Conservation (phyloP, 1,284 basidiomycete genomes). For the Vanrija sp. region DNA sequence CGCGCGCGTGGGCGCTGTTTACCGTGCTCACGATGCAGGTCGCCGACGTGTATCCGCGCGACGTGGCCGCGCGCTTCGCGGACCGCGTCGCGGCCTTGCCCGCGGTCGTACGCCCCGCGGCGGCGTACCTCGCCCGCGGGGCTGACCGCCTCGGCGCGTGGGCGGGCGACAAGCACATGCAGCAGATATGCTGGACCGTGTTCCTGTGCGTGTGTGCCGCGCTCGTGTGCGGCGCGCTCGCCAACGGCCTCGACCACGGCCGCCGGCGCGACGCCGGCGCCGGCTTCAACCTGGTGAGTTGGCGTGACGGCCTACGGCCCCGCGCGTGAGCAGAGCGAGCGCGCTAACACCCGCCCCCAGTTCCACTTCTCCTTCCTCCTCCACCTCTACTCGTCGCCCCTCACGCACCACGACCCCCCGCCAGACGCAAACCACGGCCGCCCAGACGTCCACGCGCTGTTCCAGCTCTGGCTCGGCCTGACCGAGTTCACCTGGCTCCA, state of each 20-base stretch:
- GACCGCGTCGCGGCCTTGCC: neutral
- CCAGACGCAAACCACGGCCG: slow-evolving; percentile 26
- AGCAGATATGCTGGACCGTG: slow-evolving; percentile 43
- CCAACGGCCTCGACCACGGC: slow-evolving; percentile 40
- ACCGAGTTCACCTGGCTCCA: slow-evolving; percentile 47
- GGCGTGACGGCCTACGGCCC: too few relatives aligned
- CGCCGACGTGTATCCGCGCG: slow-evolving; percentile 32
- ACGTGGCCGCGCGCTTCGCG: neutral
- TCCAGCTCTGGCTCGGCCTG: slow-evolving; percentile 46
- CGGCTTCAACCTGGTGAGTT: slow-evolving; percentile 45
- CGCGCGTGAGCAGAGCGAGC: too few relatives aligned
- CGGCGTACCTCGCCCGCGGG: slow-evolving; percentile 4
- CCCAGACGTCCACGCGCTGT: slow-evolving; percentile 44
- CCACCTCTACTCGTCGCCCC: slow-evolving; percentile 46
- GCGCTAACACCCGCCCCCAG: slow-evolving; percentile 15
- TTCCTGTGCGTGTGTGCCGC: slow-evolving; percentile 43
- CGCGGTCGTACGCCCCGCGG: neutral
- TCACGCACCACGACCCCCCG: slow-evolving; percentile 38
- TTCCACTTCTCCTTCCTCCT: slow-evolving; percentile 44
- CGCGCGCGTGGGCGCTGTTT: slow-evolving; percentile 40
- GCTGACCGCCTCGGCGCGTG: slow-evolving; percentile 26
- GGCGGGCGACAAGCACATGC: slow-evolving; percentile 40
- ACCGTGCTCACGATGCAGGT: slow-evolving; percentile 40
- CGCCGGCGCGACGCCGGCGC: slow-evolving; percentile 35
- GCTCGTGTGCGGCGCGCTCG: slow-evolving; percentile 35